phyloP scores from a whole-genome alignment of 371 early-diverging fungal species.

The Mortierella sp. region DNA sequence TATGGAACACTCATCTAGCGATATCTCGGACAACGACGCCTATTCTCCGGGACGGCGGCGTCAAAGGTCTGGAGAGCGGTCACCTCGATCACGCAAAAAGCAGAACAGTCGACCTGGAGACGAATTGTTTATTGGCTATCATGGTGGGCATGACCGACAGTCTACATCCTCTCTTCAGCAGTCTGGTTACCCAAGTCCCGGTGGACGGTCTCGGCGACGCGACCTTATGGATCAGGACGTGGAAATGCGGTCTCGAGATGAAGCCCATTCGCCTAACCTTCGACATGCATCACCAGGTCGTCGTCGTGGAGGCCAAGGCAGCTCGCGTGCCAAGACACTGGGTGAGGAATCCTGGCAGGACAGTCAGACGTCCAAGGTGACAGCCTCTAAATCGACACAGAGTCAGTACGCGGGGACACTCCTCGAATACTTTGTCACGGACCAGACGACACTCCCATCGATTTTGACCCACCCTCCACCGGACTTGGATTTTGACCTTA shows the following conservation, averaged over 20 bases:
- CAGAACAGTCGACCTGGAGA: slow-evolving; percentile 47
- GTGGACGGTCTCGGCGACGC: slow-evolving; percentile 13
- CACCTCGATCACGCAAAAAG: slow-evolving; percentile 36
- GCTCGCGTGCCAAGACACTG: background rate
- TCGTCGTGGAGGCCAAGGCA: slow-evolving; percentile 21
- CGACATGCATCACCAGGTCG: slow-evolving; percentile 28
- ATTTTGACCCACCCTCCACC: slow-evolving; percentile 64
- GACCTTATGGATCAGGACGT: slow-evolving; percentile 25
- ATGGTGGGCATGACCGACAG: slow-evolving; percentile 18
- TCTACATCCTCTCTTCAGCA: slow-evolving; percentile 25
- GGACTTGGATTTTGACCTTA: slow-evolving; percentile 85
- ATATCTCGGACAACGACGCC: slow-evolving; percentile 30
- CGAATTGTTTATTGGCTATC: slow-evolving; percentile 39
- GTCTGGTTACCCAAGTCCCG: slow-evolving; percentile 26
- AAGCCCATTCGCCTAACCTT: slow-evolving; percentile 20
- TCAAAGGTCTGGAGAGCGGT: slow-evolving; percentile 25
- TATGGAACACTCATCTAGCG: slow-evolving; percentile 37
- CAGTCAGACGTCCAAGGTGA: background rate
- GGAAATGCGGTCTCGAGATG: slow-evolving; percentile 37
- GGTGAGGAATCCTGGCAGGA: slow-evolving; percentile 31
- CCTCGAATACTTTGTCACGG: slow-evolving; percentile 75
- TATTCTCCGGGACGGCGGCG: slow-evolving; percentile 24
- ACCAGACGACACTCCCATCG: slow-evolving; percentile 63
- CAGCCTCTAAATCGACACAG: slow-evolving; percentile 18
- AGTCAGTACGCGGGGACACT: slow-evolving; percentile 59